Conservation (phyloP, 2,329 filamentous ascomycete species). For the Diaporthe eres region DNA sequence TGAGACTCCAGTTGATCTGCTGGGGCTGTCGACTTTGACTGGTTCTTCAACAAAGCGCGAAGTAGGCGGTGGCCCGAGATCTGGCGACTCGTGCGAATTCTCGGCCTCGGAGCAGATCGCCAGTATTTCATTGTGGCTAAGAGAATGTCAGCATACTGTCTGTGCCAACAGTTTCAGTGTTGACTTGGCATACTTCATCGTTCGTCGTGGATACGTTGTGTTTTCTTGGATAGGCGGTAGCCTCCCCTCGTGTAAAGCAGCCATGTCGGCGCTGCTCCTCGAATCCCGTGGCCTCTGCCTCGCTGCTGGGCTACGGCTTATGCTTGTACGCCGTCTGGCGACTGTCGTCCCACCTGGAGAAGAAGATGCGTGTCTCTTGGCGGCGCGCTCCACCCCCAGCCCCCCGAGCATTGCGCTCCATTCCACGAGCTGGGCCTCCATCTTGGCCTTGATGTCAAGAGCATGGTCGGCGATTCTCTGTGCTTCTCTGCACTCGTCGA, state of each 20-base stretch:
- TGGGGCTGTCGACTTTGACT: conserved; percentile 66
- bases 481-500: conserved; percentile 73
- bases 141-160: conserved; percentile 48
- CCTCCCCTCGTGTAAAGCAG: conserved; percentile 66
- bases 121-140: conserved; percentile 73
- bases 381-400: conserved; percentile 73
- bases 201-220: conserved; percentile 76
- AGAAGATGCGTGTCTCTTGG: conserved; percentile 56
- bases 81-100: conserved; percentile 73
- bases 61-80: conserved; percentile 75
- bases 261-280: conserved; percentile 66
- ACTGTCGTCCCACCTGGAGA: conserved; percentile 58
- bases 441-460: conserved; percentile 76
- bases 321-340: conserved; percentile 58
- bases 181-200: conserved; percentile 71
- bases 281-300: conserved; percentile 68
- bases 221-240: conserved; percentile 79
- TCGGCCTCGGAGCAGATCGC: conserved; percentile 67
- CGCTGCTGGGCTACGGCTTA: conserved; percentile 65
- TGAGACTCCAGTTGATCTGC: conserved; percentile 41
- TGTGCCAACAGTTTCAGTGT: neutral
- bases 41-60: conserved; percentile 71
- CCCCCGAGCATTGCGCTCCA: conserved; percentile 76
- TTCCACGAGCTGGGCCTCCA: conserved; percentile 81
- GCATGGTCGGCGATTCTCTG: conserved; percentile 76